A percentile compares a stretch with the other conserved stretches of the same genome.
Conservation (phyloP, 805 yeast species). For the Ogataea methanolica region DNA sequence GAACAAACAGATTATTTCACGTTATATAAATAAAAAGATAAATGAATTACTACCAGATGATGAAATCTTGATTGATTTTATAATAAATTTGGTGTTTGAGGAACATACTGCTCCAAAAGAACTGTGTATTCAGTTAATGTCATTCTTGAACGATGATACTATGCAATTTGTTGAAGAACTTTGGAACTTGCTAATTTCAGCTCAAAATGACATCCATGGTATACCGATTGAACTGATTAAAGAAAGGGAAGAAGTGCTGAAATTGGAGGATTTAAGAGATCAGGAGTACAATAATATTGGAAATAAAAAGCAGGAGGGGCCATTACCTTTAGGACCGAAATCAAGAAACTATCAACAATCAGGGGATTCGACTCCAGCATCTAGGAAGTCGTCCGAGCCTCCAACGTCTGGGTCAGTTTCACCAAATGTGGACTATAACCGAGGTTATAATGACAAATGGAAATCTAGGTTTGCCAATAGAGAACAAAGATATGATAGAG, state of each 20-base stretch:
- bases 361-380: no score
- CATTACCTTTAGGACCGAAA: not conserved
- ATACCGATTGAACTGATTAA: conserved; percentile 34
- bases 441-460: no score
- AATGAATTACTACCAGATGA: conserved; percentile 42
- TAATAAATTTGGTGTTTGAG: conserved; percentile 37
- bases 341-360: no score
- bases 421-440: no score
- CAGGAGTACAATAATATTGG: not conserved
- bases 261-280: not conserved
- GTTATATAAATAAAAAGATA: conserved; percentile 36
- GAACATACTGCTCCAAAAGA: conserved; percentile 36
- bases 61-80: conserved; percentile 42
- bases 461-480: no score
- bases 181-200: conserved; percentile 41
- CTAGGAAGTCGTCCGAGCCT: no score
- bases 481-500: no score
- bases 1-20: conserved; percentile 33
- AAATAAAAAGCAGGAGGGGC: not conserved
- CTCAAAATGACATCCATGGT: conserved; percentile 42
- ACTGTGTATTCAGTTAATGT: conserved; percentile 38
- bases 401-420: no score
- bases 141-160: conserved; percentile 41
- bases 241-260: conserved; percentile 2
- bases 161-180: conserved; percentile 35